These are phyloP conservation scores for Cronartium ribicola DNA, from an alignment of 1,284 basidiomycete genomes.

Conservation along the genomic window DNA sequence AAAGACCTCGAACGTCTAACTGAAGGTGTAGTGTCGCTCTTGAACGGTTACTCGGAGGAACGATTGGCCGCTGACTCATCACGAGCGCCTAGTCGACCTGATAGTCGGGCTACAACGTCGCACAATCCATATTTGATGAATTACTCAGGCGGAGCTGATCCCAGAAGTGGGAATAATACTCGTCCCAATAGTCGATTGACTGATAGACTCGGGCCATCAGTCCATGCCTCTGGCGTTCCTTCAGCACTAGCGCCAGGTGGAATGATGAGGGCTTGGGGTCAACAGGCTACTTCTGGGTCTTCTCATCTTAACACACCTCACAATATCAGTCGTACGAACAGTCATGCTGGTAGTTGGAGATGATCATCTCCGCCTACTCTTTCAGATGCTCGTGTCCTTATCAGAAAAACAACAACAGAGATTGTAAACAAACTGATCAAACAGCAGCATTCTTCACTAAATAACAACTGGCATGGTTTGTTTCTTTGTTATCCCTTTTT, in stretches of 20 bases:
- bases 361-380: no score
- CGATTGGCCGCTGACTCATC: slow-evolving; percentile 34
- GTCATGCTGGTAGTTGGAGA: slow-evolving; percentile 12
- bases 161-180: slow-evolving; percentile 15
- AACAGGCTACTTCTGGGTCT: not conserved
- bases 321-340: slow-evolving; percentile 4
- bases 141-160: not conserved
- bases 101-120: slow-evolving; percentile 24
- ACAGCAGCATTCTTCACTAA: no score
- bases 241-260: slow-evolving; percentile 5
- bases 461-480: no score
- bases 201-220: not conserved
- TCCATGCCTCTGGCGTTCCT: not conserved
- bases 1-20: slow-evolving; percentile 31
- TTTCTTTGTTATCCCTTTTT: no score
- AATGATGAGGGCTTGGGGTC: slow-evolving; percentile 10
- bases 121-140: slow-evolving; percentile 9
- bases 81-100: slow-evolving; percentile 31
- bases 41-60: slow-evolving; percentile 38
- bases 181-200: slow-evolving; percentile 31
- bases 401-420: no score
- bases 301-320: not conserved
- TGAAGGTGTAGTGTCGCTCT: slow-evolving; percentile 35
- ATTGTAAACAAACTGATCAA: no score
- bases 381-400: no score